phyloP scores from a whole-genome alignment of 2,329 filamentous ascomycete genomes.

The Talaromyces sp. region DNA sequence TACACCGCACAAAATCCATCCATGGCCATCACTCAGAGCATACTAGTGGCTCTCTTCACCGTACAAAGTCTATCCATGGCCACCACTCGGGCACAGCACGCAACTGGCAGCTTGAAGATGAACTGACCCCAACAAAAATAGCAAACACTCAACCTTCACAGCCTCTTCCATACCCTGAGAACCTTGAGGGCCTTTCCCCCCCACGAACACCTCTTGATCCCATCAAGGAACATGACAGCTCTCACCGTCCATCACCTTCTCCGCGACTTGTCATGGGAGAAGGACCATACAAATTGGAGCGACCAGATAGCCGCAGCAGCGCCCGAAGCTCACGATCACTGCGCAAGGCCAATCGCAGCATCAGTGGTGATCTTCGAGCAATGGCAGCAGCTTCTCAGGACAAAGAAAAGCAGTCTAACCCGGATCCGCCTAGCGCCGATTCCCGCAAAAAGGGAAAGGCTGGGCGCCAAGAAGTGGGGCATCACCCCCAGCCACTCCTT shows the following conservation, averaged over 20 bases:
- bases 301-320: slow-evolving; percentile 51
- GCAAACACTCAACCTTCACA: slow-evolving; percentile 7
- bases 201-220: slow-evolving; percentile 44
- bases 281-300: slow-evolving; percentile 11
- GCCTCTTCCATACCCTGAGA: slow-evolving; percentile 26
- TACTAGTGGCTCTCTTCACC: slow-evolving; percentile 29
- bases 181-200: slow-evolving; percentile 30
- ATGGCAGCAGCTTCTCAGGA: slow-evolving; percentile 26
- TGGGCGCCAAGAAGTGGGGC: slow-evolving; percentile 16
- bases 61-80: slow-evolving; percentile 39
- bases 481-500: slow-evolving; percentile 22
- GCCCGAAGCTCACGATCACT: slow-evolving; percentile 59
- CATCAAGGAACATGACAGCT: slow-evolving; percentile 49
- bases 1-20: slow-evolving; percentile 38
- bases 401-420: neutral
- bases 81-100: slow-evolving; percentile 28
- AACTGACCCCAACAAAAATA: slow-evolving; percentile 20
- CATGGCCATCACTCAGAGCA: slow-evolving; percentile 26
- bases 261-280: slow-evolving; percentile 34
- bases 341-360: slow-evolving; percentile 62
- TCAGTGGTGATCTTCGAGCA: slow-evolving; percentile 71
- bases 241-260: neutral
- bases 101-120: slow-evolving; percentile 32
- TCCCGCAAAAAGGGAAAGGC: slow-evolving; percentile 10
- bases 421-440: slow-evolving; percentile 3